Percentiles rank a stretch among this genome's conserved stretches.
These are phyloP conservation scores for Gautieria morchelliformis DNA, from an alignment of 768 basidiomycete species.

Conservation along the genomic window DNA sequence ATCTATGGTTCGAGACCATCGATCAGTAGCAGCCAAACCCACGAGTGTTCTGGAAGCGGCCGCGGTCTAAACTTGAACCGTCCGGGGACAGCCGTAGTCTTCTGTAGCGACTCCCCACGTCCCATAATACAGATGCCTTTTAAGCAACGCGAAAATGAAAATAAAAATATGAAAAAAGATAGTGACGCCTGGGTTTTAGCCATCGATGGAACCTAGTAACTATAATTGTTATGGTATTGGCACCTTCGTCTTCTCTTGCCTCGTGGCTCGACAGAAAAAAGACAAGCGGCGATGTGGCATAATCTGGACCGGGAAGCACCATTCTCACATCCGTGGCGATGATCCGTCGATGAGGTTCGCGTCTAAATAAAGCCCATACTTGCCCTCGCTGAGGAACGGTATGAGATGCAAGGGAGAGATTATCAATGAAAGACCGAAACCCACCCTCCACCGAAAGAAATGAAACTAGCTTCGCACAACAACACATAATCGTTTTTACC, in stretches of 20 bases:
- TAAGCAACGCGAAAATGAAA: too few species aligned
- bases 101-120: too few species aligned
- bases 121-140: too few species aligned
- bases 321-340: constrained; percentile 41
- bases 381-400: constrained; percentile 51
- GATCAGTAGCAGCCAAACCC: too few species aligned
- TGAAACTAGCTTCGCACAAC: constrained; percentile 66
- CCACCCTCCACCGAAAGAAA: constrained; percentile 91
- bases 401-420: constrained; percentile 4
- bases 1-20: too few species aligned
- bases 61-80: too few species aligned
- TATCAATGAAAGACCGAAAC: constrained; percentile 20
- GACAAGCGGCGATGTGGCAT: neutral
- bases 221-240: too few species aligned
- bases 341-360: constrained; percentile 74
- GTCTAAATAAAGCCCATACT: constrained; percentile 85
- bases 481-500: constrained; percentile 87
- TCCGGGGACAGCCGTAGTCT: too few species aligned
- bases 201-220: too few species aligned
- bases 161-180: too few species aligned
- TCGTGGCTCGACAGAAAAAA: neutral
- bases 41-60: too few species aligned
- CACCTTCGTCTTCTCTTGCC: neutral
- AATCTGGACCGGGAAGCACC: neutral
- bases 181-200: too few species aligned